These are phyloP conservation scores for Chenopodium berlandieri DNA, from an alignment of 148 eudicot genomes.

Conservation along the genomic window DNA sequence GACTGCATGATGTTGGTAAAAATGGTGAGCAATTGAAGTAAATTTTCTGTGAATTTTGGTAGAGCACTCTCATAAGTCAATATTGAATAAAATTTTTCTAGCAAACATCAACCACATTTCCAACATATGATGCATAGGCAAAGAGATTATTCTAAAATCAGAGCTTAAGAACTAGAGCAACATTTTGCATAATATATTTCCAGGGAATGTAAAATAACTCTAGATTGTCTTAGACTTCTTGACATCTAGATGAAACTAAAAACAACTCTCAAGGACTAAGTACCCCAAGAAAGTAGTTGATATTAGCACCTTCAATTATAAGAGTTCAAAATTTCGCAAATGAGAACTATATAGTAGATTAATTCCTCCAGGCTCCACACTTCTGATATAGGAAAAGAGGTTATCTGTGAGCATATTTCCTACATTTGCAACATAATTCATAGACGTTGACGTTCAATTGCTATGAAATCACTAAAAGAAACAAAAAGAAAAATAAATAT, in stretches of 20 bases:
- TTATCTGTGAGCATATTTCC: neutral
- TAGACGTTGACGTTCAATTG: neutral
- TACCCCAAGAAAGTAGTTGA: neutral
- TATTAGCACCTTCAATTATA: neutral
- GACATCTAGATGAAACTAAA: neutral
- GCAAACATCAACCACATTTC: neutral
- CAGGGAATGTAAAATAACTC: neutral
- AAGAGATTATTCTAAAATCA: neutral
- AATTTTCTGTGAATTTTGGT: neutral
- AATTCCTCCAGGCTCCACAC: neutral
- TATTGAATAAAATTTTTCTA: neutral
- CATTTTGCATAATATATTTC: neutral
- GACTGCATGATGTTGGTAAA: neutral
- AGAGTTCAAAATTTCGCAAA: neutral
- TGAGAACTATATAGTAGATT: neutral
- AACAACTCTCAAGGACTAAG: neutral
- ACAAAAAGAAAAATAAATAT: slow-evolving; percentile 11
- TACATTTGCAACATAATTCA: neutral
- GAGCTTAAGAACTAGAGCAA: neutral
- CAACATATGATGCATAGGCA: neutral
- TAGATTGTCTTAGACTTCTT: neutral
- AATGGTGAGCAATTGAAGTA: neutral
- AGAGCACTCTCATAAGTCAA: neutral
- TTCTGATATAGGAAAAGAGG: neutral
- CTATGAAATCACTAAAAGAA: neutral